A percentile compares a stretch with the other conserved stretches of the same genome.
Conservation (phyloP, 2,329 filamentous ascomycete genomes). For the Clonostachys chloroleuca region DNA sequence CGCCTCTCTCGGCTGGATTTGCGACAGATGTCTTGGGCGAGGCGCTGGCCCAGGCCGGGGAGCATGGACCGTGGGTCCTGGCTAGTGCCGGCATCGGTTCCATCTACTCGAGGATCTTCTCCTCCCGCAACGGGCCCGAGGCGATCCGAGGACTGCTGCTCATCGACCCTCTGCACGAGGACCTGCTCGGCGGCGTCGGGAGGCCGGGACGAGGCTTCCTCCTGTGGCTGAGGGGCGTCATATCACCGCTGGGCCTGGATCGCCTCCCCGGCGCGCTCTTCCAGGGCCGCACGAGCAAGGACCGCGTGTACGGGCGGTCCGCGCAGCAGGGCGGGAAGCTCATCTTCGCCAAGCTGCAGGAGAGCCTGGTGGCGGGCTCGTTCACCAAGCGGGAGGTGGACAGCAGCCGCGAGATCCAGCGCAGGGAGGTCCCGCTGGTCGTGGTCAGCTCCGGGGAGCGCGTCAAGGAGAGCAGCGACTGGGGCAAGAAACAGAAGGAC, state of each 20-base stretch:
- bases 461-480: slow-evolving; percentile 61
- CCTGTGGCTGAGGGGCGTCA: slow-evolving; percentile 80
- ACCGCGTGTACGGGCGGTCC: slow-evolving; percentile 78
- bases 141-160: slow-evolving; percentile 71
- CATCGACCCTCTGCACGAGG: slow-evolving; percentile 86
- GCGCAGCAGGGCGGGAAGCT: slow-evolving; percentile 77
- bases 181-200: slow-evolving; percentile 67
- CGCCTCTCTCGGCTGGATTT: slow-evolving; percentile 89
- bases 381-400: slow-evolving; percentile 80
- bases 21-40: slow-evolving; percentile 86
- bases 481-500: slow-evolving; percentile 83
- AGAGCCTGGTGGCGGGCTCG: slow-evolving; percentile 81
- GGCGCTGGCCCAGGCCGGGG: slow-evolving; percentile 73
- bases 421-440: slow-evolving; percentile 68
- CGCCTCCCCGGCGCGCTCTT: slow-evolving; percentile 78
- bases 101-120: slow-evolving; percentile 88
- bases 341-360: slow-evolving; percentile 88
- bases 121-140: slow-evolving; percentile 71
- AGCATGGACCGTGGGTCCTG: slow-evolving; percentile 84
- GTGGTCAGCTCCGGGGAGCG: slow-evolving; percentile 79
- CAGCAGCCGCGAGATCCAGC: slow-evolving; percentile 76
- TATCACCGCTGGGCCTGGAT: slow-evolving; percentile 84
- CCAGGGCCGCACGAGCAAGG: slow-evolving; percentile 71
- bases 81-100: slow-evolving; percentile 83
- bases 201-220: slow-evolving; percentile 69